Evolutionary conservation across 2,329 filamentous ascomycete species (phyloP), one percentile per base, ranked within the genome.

Genomic region (Sarocladium kiliense): DNA sequence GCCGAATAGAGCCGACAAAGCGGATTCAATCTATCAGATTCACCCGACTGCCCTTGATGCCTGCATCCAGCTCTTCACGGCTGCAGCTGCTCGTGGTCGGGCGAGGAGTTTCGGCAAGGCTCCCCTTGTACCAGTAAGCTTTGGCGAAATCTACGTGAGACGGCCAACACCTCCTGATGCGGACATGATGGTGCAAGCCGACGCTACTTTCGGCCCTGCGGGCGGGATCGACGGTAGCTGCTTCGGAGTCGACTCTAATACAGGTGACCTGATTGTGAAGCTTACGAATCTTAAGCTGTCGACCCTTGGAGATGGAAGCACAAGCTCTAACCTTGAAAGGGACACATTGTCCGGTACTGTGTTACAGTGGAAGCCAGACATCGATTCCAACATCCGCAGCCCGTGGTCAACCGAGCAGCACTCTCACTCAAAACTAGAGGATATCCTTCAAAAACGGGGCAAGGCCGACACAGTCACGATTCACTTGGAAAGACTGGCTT

Each of bases 11-110:
- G 37, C 14, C 18, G 14, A 19, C 9, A 18, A 45, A 11, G 12
- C 11, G 11, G 30, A 53, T 7, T 36, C 49, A 5, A 41, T 54
- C 12, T 42, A 53, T 18, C 3, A 47, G 2, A 11, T 57, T 3
- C 56, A 57, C 19, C 56, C 56, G 9, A 47, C 56, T 7, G 9
- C 53, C n/a, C 14, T 57, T 3, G 56, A 57, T 30, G 19, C 32
- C 16, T 16, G 26, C 23, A 14, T 55, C 30, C 56, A 54, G 21
- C 30, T 58, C 11, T 49, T 27, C 25, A 27, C 14, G 14, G 23
- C 21, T 9, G 44, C 44, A 19, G 4, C n/a, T 10, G 14, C 21
- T 3, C 14, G 12, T 4, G 44, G 23, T 23, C 44, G 18, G 14
- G 4, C 25, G 23, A 12, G 25, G 14, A 44, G 14, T 7, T 23